Percentiles rank a stretch among this genome's conserved stretches.
phyloP scores from a whole-genome alignment of 2,329 filamentous ascomycete genomes.

The Botrytis deweyae region DNA sequence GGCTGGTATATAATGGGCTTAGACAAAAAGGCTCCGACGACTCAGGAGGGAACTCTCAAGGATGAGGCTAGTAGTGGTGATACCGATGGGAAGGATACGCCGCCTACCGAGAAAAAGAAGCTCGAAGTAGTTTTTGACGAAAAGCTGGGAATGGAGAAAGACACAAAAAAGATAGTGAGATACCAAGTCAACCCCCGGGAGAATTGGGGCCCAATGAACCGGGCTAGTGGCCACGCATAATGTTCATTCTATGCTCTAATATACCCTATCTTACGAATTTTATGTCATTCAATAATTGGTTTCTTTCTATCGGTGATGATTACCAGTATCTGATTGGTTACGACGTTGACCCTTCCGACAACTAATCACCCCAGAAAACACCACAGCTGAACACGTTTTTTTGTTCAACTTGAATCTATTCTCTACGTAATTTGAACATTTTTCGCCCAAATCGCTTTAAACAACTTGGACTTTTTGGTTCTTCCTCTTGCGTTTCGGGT shows the following conservation, averaged over 20 bases:
- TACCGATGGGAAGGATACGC: slow-evolving; percentile 13
- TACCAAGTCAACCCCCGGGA: slow-evolving; percentile 89
- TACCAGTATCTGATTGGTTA: neutral
- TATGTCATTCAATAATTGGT: neutral
- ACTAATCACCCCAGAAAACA: neutral
- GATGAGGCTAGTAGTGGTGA: slow-evolving; percentile 12
- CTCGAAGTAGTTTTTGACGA: slow-evolving; percentile 73
- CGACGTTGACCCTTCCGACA: neutral
- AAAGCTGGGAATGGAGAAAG: slow-evolving; percentile 66
- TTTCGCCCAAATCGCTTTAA: slow-evolving; percentile 5
- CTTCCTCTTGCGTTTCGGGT: slow-evolving; percentile 2
- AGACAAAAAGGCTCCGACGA: slow-evolving; percentile 29
- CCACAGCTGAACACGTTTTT: neutral
- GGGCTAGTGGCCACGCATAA: slow-evolving; percentile 33
- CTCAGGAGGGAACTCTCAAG: slow-evolving; percentile 22
- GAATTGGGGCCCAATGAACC: slow-evolving; percentile 78
- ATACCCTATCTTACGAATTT: neutral
- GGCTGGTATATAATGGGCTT: slow-evolving; percentile 66
- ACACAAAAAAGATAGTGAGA: slow-evolving; percentile 68
- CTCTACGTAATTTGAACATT: neutral
- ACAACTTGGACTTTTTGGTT: slow-evolving; percentile 7
- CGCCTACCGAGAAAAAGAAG: slow-evolving; percentile 37
- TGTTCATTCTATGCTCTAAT: neutral
- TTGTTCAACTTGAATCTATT: neutral
- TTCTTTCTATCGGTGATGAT: slow-evolving; percentile 3